Evolutionary conservation across 176 grass and related monocot species (phyloP), one percentile per base, ranked within the genome.

Genomic region (Rhynchospora tenuis): DNA sequence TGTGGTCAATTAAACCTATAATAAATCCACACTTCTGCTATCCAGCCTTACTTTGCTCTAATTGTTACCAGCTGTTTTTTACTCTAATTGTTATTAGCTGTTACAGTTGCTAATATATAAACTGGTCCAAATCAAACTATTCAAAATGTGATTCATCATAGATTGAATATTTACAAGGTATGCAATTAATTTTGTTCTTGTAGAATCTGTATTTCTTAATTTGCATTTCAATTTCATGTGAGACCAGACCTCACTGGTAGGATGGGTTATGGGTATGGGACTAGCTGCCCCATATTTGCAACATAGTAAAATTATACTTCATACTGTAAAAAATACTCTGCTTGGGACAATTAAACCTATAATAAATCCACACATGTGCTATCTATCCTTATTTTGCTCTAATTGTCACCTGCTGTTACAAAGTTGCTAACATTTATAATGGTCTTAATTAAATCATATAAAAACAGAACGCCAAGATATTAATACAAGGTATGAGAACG

Each of bases 81-180:
- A 16, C 2, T 38, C 33, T 31, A 61, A 66, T 7, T 10, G 16
- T 70, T 38, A 44, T 1, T 6, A 1, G 7, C 38, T 70, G 16
- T 17, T 24, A 61, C 8, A 24, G 0, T 8, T 70, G 16, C 7
- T 45, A 14, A 27, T 6, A 68, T 68, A 6, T 19, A 59, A 19
- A 59, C 16, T 17, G 12, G 64, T 66, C 12, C 64, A 15, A 66
- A 66, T 38, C 33, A 33, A 66, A 38, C 33, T 13, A 66, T 66
- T 63, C 60, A 22, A 61, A 64, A 2, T 81, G 79, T 15, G 43
- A 65, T 47, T 46, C 27, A 23, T 59, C 57, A 14, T 59, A 81
- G 64, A 63, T 81, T 45, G 42, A 62, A 15, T 81, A 46, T 64
- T 81, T 81, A 14, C 57, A 64, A 64, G 79, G 58, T 73, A 56